A percentile compares a stretch with the other conserved stretches of the same genome.
phyloP scores from a whole-genome alignment of 1,284 basidiomycete species.

The Tetrapyrgos nigripes region DNA sequence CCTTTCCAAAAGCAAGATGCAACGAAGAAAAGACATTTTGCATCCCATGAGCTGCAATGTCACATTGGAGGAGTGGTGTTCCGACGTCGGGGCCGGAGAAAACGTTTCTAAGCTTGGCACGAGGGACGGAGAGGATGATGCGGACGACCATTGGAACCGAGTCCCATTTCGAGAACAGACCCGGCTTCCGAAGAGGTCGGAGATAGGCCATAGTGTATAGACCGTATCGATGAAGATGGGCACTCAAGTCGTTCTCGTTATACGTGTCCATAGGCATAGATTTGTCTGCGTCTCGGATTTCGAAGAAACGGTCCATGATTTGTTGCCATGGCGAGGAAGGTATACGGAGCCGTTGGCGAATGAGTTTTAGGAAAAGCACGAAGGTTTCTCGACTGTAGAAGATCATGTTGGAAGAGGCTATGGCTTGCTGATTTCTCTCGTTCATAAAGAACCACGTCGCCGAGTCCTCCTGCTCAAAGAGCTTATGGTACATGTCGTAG shows the following conservation, averaged over 20 bases:
- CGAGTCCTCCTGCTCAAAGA: slow-evolving; percentile 51
- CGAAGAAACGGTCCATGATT: slow-evolving; percentile 36
- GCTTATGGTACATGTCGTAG: slow-evolving; percentile 51
- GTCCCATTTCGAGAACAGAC: slow-evolving; percentile 34
- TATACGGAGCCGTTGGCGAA: slow-evolving; percentile 35
- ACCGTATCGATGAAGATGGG: slow-evolving; percentile 38
- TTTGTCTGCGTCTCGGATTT: slow-evolving; percentile 27
- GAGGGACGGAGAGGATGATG: slow-evolving; percentile 42
- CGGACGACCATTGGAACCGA: slow-evolving; percentile 35
- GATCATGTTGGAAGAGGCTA: slow-evolving; percentile 31
- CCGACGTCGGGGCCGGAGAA: slow-evolving; percentile 20
- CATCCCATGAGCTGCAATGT: slow-evolving; percentile 25
- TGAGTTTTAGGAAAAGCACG: slow-evolving; percentile 43
- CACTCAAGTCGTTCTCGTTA: slow-evolving; percentile 41
- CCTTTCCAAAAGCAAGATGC: slow-evolving; percentile 38
- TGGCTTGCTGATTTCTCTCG: slow-evolving; percentile 19
- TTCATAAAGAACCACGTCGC: slow-evolving; percentile 12
- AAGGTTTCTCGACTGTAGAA: slow-evolving; percentile 54
- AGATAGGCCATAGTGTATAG: slow-evolving; percentile 30
- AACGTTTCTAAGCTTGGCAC: slow-evolving; percentile 33
- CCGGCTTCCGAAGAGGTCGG: slow-evolving; percentile 18
- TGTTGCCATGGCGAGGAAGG: slow-evolving; percentile 30
- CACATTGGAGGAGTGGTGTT: slow-evolving; percentile 39
- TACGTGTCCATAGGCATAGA: slow-evolving; percentile 35
- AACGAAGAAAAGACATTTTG: slow-evolving; percentile 38